Conservation (phyloP, 2,329 filamentous ascomycete genomes). For the Penicillium sp. region DNA sequence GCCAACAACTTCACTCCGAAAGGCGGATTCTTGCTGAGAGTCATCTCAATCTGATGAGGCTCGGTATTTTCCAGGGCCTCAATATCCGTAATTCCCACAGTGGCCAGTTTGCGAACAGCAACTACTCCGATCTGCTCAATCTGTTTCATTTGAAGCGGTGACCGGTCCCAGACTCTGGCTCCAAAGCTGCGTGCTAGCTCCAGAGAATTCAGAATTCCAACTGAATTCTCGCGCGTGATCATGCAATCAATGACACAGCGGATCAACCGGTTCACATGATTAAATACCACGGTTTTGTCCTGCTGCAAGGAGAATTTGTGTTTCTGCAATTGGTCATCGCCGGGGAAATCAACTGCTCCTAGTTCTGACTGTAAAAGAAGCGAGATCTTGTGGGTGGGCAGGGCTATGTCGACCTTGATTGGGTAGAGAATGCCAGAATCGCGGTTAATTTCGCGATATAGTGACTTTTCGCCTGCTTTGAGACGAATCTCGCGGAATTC, state of each 20-base stretch:
- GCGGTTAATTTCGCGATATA: slow-evolving; percentile 72
- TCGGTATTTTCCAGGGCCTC: slow-evolving; percentile 67
- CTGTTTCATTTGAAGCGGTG: slow-evolving; percentile 76
- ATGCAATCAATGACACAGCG: slow-evolving; percentile 77
- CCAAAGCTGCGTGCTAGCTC: slow-evolving; percentile 75
- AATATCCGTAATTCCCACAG: slow-evolving; percentile 69
- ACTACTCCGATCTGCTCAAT: slow-evolving; percentile 74
- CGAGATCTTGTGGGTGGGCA: slow-evolving; percentile 71
- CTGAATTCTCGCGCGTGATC: slow-evolving; percentile 60
- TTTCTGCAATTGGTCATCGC: slow-evolving; percentile 57
- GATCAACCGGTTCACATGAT: slow-evolving; percentile 66
- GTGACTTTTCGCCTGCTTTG: slow-evolving; percentile 64
- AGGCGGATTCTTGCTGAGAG: slow-evolving; percentile 76
- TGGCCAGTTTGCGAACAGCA: slow-evolving; percentile 69
- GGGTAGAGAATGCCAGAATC: slow-evolving; percentile 67
- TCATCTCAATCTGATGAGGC: slow-evolving; percentile 69
- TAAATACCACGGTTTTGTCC: slow-evolving; percentile 65
- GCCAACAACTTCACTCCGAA: slow-evolving; percentile 71
- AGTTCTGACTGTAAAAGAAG: slow-evolving; percentile 75
- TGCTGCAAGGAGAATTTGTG: slow-evolving; percentile 57
- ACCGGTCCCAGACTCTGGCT: slow-evolving; percentile 78
- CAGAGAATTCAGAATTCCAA: slow-evolving; percentile 66
- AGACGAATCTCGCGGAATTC: slow-evolving; percentile 74
- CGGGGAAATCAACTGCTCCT: slow-evolving; percentile 62
- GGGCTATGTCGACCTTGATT: slow-evolving; percentile 65